Percentiles rank a stretch among this genome's conserved stretches.
Conservation (phyloP, 2,329 filamentous ascomycete genomes). For the Ascochyta rabiei region DNA sequence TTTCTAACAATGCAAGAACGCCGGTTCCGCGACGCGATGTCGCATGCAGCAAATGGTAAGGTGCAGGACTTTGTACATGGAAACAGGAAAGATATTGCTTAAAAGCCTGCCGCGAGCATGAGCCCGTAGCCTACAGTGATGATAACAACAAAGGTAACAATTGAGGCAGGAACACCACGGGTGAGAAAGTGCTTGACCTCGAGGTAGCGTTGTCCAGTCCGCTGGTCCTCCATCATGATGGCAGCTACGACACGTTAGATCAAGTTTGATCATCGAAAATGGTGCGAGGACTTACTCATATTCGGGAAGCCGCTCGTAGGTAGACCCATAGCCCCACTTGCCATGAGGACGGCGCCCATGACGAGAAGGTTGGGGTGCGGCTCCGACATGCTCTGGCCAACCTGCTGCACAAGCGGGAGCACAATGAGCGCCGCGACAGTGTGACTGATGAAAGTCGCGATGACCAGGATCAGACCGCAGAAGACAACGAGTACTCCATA, state of each 20-base stretch:
- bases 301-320: slow-evolving; percentile 98
- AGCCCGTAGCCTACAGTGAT: slow-evolving; percentile 89
- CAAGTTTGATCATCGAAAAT: not conserved
- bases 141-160: slow-evolving; percentile 81
- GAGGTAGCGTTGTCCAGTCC: slow-evolving; percentile 89
- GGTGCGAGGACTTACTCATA: slow-evolving; percentile 78
- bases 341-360: slow-evolving; percentile 96
- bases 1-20: not conserved
- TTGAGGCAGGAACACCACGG: slow-evolving; percentile 84
- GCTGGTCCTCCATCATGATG: slow-evolving; percentile 97
- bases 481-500: slow-evolving; percentile 90
- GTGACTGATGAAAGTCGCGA: slow-evolving; percentile 97
- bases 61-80: slow-evolving; percentile 7
- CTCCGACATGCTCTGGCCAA: slow-evolving; percentile 81
- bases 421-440: slow-evolving; percentile 96
- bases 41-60: slow-evolving; percentile 10
- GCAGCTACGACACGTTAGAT: slow-evolving; percentile 66
- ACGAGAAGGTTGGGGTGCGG: slow-evolving; percentile 94
- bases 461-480: slow-evolving; percentile 80
- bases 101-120: slow-evolving; percentile 78
- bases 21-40: slow-evolving; percentile 2
- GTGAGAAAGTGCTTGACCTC: slow-evolving; percentile 94
- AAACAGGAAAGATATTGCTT: slow-evolving; percentile 18
- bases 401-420: slow-evolving; percentile 84
- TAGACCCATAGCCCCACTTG: slow-evolving; percentile 94